Conservation (phyloP, 2,329 filamentous ascomycete species). For the Pestalotiopsis sp. region DNA sequence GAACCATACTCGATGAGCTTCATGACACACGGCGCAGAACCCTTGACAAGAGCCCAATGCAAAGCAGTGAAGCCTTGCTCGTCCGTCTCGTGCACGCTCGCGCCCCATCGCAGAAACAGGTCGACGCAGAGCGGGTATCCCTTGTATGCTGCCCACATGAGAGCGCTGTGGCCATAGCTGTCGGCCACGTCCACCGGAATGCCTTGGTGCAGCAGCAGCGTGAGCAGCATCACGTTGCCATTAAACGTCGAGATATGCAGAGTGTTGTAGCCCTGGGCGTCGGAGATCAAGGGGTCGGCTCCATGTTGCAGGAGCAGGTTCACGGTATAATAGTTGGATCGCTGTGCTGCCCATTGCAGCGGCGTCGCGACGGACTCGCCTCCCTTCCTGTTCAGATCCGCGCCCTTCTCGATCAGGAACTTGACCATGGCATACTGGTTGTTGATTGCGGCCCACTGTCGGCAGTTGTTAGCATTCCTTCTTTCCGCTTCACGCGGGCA, state of each 20-base stretch:
- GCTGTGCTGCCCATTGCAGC: conserved; percentile 94
- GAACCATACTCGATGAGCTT: conserved; percentile 96
- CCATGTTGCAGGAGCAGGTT: conserved; percentile 89
- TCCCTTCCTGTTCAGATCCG: conserved; percentile 92
- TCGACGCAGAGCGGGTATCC: conserved; percentile 92
- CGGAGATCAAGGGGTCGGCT: conserved; percentile 88
- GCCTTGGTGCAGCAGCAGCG: conserved; percentile 90
- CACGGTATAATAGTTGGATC: conserved; percentile 95
- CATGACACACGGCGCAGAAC: conserved; percentile 84
- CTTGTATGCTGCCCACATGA: conserved; percentile 99
- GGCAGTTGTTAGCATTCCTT: not conserved
- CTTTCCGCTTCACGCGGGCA: not conserved
- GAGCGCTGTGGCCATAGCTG: conserved; percentile 84
- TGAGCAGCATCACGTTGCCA: conserved; percentile 88
- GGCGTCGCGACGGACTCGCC: conserved; percentile 94
- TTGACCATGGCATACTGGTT: conserved; percentile 98
- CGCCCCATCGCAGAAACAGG: conserved; percentile 90
- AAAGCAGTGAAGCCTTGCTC: conserved; percentile 93
- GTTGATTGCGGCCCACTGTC: conserved; percentile 97
- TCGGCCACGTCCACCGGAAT: conserved; percentile 93
- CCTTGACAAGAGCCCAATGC: conserved; percentile 96
- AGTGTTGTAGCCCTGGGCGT: conserved; percentile 97
- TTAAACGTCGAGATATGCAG: conserved; percentile 97
- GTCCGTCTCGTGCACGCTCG: conserved; percentile 86
- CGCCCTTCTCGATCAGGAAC: conserved; percentile 82